Evolutionary conservation across 805 yeast genomes (phyloP), one percentile per base, ranked within the genome.

Genomic region (Ascoidea asiatica): DNA sequence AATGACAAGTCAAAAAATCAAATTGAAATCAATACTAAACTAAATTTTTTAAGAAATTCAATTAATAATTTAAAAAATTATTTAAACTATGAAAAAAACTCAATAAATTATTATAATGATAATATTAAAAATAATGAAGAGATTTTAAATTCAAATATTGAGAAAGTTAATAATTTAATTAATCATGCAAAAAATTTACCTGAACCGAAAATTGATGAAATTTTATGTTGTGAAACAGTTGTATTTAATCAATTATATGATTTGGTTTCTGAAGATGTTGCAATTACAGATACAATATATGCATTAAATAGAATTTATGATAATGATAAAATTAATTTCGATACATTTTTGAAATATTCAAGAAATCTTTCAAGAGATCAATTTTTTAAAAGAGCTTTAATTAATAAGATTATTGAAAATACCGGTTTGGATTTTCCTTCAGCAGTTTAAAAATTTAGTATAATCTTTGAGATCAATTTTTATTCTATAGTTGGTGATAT

Each of bases 231-330:
- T 0, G 79, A 73, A 44, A 71, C 77, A 1, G 63, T 66, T 0
- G 78, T 71, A 1, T 67, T 71, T 44, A 69, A 73, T 46, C 95
- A 85, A 56, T 57, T 81, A 13, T 80, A 82, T 55, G 72, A 72
- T 19, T 62, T 81, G 1, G 74, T 75, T 0, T 72, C 88, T 18
- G 79, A 75, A 37, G 84, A 82, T 43, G 69, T 71, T 48, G 84
- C 95, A 1, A 70, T 79, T n/a, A 72, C 73, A 23, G 95, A 89
- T 55, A 67, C 89, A 0, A 63, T 77, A 5, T 67, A 72, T 46
- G 67, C 77, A 8, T 63, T 88, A 7, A 72, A 75, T 4, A 74
- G 77, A 19, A 70, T 75, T 4, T 74, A 72, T 47, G 78, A 72
- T 46, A 52, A 61, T 2, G 79, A 75, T 4, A 56, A 62, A 40